Conservation (phyloP, 352 stramenopile species). For the Phytophthora cactorum region DNA sequence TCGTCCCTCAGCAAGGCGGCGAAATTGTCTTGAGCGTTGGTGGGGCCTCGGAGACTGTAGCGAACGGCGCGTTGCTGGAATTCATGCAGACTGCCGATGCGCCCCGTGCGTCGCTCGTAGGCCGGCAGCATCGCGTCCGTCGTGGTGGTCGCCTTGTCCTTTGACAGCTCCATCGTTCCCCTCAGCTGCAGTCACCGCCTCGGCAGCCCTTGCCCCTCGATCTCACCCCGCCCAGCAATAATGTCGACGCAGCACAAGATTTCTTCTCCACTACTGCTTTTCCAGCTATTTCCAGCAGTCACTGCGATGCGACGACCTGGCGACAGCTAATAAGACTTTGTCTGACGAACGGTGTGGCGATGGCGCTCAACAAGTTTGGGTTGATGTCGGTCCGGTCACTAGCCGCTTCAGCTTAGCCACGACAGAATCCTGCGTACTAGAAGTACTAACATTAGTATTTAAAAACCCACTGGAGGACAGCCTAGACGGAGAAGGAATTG, state of each 20-base stretch:
- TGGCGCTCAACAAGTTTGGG: no score
- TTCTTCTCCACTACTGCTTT: slow-evolving; percentile 16
- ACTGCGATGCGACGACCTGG: slow-evolving; percentile 24
- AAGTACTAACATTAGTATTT: background rate
- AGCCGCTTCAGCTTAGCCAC: no score
- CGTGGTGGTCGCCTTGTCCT: slow-evolving; percentile 7
- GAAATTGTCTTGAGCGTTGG: slow-evolving; percentile 35
- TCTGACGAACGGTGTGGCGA: background rate
- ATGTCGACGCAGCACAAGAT: slow-evolving; percentile 9
- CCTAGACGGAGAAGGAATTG: background rate
- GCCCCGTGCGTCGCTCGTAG: slow-evolving; percentile 71
- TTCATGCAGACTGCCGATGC: slow-evolving; percentile 81
- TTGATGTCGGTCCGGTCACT: background rate
- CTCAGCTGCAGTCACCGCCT: background rate
- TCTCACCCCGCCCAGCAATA: slow-evolving; percentile 14
- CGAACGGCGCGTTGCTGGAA: slow-evolving; percentile 82
- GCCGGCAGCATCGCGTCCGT: slow-evolving; percentile 49
- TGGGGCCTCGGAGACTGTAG: slow-evolving; percentile 34
- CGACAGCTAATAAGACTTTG: slow-evolving; percentile 7
- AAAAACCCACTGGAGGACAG: background rate
- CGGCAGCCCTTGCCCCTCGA: slow-evolving; percentile 23
- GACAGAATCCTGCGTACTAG: no score
- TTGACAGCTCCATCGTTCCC: slow-evolving; percentile 22
- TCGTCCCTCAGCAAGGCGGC: slow-evolving; percentile 22
- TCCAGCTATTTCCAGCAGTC: slow-evolving; percentile 31